Base-by-base conservation (phyloP, 495 filamentous ascomycete species). In the Cladorrhinum samala region DNA sequence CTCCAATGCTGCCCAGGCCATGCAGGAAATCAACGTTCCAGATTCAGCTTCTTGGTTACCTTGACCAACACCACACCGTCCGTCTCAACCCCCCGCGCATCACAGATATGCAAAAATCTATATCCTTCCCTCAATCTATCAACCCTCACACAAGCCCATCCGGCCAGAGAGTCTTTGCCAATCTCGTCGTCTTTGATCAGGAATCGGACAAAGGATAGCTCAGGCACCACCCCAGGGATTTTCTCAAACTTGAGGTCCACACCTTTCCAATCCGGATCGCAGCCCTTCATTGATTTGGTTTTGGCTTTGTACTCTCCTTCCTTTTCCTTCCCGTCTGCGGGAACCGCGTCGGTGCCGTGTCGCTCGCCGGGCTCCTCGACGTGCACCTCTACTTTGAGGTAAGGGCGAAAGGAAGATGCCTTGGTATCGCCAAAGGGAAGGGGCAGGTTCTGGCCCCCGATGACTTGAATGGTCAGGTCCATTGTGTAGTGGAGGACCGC, bases 141-240 rank as follows among this genome's bases (percentile, higher is more conserved):
- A 0, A 96, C 79, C 17, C 89, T 77, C 50, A 95, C 82, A 63
- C 90, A 95, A 7, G 88, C 82, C 92, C 92, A 97, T 9, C 84
- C 89, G 17, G 87, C 88, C 36, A 94, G 63, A 44, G 83, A 74
- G 57, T 95, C 89, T 53, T 78, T 77, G 2, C 82, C 82, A 49
- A 92, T 74, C 57, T 90, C 84, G 54, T 92, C 84, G 61, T 96
- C 87, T 64, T 87, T 83, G 57, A 96, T 76, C 65, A 94, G 87
- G 68, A 96, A 88, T 50, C 92, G 81, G 37, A 95, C 75, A 68
- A 96, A 96, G 19, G 81, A 83, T 50, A 97, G 68, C 57, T 87
- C 85, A 37, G 89, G 84, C 23, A 91, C 80, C 0, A 95, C 80
- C 6, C 81, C 81, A 1, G 73, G 63, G 9, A 94, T 72, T 0